phyloP scores from a whole-genome alignment of 176 grass and related monocot species.

The Oryza nivara region DNA sequence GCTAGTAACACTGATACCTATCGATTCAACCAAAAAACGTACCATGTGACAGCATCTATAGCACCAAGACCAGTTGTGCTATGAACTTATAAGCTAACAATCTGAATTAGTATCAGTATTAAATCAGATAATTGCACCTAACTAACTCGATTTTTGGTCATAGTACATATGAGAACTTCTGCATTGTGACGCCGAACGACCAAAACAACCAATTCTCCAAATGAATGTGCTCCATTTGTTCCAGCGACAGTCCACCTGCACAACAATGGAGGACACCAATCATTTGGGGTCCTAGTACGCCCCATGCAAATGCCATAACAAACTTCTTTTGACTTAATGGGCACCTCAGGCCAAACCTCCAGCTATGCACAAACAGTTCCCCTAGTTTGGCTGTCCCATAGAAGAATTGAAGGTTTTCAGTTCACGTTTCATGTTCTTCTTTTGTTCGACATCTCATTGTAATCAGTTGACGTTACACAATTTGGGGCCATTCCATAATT shows the following conservation, averaged over 20 bases:
- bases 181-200: not conserved
- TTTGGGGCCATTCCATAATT: not conserved
- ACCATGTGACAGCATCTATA: not conserved
- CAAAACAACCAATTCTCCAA: not conserved
- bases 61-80: not conserved
- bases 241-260: slow-evolving; percentile 33
- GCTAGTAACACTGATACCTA: not conserved
- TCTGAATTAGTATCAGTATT: not conserved
- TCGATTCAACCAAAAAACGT: not conserved
- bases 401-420: slow-evolving; percentile 32
- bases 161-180: not conserved
- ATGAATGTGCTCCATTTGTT: slow-evolving; percentile 15
- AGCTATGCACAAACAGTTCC: slow-evolving; percentile 26
- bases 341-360: slow-evolving; percentile 30
- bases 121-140: not conserved
- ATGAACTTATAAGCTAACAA: not conserved
- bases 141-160: slow-evolving; percentile 4
- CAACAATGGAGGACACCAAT: slow-evolving; percentile 14
- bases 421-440: slow-evolving; percentile 30
- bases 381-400: slow-evolving; percentile 37
- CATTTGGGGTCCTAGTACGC: slow-evolving; percentile 16
- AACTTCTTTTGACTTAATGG: slow-evolving; percentile 47
- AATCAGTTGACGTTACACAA: not conserved
- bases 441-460: slow-evolving; percentile 26
- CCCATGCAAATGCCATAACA: slow-evolving; percentile 27